Conservation (phyloP, 2,329 filamentous ascomycete genomes). For the Apiospora rasikravindrae region DNA sequence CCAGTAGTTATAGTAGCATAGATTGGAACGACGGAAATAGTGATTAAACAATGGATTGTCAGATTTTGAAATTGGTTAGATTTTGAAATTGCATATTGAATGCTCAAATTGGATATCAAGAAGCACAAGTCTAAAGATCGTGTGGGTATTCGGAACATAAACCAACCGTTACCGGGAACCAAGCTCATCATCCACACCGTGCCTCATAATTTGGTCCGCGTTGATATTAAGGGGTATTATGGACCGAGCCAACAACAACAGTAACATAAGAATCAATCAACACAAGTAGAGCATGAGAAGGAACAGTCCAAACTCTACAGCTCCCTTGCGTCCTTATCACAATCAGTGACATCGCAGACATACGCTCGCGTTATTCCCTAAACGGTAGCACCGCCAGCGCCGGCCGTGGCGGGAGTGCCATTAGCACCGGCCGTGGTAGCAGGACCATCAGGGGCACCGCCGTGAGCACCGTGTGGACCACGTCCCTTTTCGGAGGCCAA, state of each 20-base stretch:
- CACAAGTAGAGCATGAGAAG: not conserved
- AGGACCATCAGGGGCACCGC: slow-evolving; percentile 24
- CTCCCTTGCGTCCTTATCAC: not conserved
- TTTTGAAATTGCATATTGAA: not conserved
- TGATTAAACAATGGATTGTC: not conserved
- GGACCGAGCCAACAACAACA: not conserved
- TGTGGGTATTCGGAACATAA: not conserved
- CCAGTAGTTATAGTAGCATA: too few species aligned
- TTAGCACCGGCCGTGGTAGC: slow-evolving; percentile 18
- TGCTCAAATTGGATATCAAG: too few species aligned
- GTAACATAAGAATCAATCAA: not conserved
- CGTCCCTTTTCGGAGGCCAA: slow-evolving; percentile 3
- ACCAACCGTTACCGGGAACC: not conserved
- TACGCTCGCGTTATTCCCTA: not conserved
- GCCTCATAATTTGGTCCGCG: not conserved
- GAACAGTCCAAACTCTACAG: not conserved
- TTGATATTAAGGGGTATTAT: slow-evolving; percentile 14
- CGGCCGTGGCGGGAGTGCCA: not conserved
- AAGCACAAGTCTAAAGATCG: not conserved
- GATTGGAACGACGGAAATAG: not conserved
- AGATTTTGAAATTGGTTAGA: not conserved
- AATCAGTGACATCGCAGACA: too few species aligned
- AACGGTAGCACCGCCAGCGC: not conserved
- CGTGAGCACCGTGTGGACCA: slow-evolving; percentile 9
- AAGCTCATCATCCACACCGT: not conserved